These are phyloP conservation scores for Articulospora tetracladia DNA, from an alignment of 495 filamentous ascomycete genomes.

Conservation along the genomic window DNA sequence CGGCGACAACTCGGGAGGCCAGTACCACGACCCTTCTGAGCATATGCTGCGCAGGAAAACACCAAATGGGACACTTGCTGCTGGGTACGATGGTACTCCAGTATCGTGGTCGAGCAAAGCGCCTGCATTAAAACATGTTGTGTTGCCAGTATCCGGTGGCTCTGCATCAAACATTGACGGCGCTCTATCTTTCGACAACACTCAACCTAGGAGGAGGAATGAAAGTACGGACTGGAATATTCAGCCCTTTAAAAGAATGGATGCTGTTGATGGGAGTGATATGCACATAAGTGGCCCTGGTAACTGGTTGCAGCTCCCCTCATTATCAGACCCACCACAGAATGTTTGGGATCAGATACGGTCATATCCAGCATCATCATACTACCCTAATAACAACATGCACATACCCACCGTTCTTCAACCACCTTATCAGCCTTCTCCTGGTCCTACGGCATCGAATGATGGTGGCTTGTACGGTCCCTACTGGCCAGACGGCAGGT, in stretches of 20 bases:
- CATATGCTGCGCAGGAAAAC: constrained; percentile 90
- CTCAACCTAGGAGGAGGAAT: constrained; percentile 4
- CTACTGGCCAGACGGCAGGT: constrained; percentile 75
- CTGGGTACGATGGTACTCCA: constrained; percentile 87
- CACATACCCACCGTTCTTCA: constrained; percentile 64
- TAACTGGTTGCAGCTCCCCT: constrained; percentile 13
- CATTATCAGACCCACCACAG: constrained; percentile 10
- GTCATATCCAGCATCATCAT: constrained; percentile 14
- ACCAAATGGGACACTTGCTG: constrained; percentile 87
- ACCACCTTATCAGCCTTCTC: constrained; percentile 63
- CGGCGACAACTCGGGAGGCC: constrained; percentile 1
- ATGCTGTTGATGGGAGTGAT: constrained; percentile 18
- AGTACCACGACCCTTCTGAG: constrained; percentile 42
- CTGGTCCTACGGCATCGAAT: constrained; percentile 71
- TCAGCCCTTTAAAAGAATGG: constrained; percentile 20
- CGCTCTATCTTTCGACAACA: background rate
- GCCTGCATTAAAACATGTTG: constrained; percentile 81
- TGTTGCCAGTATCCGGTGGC: constrained; percentile 49
- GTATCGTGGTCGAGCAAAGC: constrained; percentile 72
- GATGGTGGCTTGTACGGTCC: constrained; percentile 68
- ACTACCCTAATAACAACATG: constrained; percentile 20
- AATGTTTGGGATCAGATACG: constrained; percentile 20
- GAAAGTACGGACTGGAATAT: constrained; percentile 20
- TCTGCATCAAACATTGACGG: background rate
- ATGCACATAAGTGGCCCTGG: constrained; percentile 7